Base-by-base conservation (phyloP, 768 basidiomycete genomes). In the Amanita thiersii region DNA sequence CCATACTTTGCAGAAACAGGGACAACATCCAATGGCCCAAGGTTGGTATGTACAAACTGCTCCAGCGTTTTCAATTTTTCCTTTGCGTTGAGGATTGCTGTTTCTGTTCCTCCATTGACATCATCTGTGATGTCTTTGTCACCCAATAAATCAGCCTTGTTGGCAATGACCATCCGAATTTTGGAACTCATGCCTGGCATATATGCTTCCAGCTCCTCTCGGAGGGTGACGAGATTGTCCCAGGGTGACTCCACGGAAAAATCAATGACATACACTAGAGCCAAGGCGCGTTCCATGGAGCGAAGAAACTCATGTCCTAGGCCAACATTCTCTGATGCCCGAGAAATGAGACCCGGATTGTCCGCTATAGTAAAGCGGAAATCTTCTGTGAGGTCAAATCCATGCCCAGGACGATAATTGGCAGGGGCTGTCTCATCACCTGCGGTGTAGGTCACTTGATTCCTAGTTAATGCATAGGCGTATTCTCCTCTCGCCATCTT, bases 301-400 rank as follows among this genome's bases (percentile, higher is more conserved):
- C 91, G 79, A 20, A 99, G 62, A 69, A 98, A 98, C 1, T 86
- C 84, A 60, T 97, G 91, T 0, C 94, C 96, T 2, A 98, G 73
- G 3, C 93, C 96, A 37, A 90, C 79, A 56, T 94, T 87, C 52
- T 89, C 79, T 2, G 89, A 86, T 2, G 92, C 87, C 10, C 74
- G 70, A 6, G 77, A 73, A 43, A 98, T 81, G 33, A 98, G 78
- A 5, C 96, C 96, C 0, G 96, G 96, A 56, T 97, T 98, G 63
- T 99, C 96, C 26, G 92, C 88, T 50, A 99, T 81, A 10, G 91
- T 96, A 69, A 98, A 96, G 7, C 96, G 77, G 58, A 89, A 83
- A 3, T 68, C 62, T 60, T 98, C 93, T 31, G 68, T 66, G 23
- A 75, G 51, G 52, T 81, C 75, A 45, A 81, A 82, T 26, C 63